Base-by-base conservation (phyloP, 352 stramenopile genomes). In the Phytophthora boehmeriae region DNA sequence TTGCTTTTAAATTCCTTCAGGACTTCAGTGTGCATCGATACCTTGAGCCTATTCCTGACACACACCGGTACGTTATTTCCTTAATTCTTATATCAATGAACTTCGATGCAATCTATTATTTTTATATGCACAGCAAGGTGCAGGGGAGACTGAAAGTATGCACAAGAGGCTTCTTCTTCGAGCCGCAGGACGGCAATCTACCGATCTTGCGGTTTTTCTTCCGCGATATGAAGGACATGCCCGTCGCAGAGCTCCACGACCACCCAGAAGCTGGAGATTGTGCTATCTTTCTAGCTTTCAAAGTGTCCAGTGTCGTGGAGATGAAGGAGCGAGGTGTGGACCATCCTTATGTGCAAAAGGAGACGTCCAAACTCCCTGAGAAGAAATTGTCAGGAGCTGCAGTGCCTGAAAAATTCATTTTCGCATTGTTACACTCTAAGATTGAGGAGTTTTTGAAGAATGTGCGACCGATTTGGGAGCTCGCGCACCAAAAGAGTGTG, bases 151-250 rank as follows among this genome's bases (percentile, higher is more conserved):
- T 96, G 13, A 97, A 97, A 68, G 66, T 97, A 27, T 97, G 86
- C 63, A 97, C 90, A 13, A 76, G 91, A 42, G 88, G 86, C 50
- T 90, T 98, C 54, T 95, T 98, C 54, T 98, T 98, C 54, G 92
- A 97, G 75, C 92, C 92, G 10, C 81, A 92, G 55, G 92, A 98
- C 67, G 65, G 85, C 25, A 85, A 82, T 39, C 45, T 86, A 35
- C 76, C 90, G 25, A 82, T 97, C 39, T 58, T 96, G 46, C 89
- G 92, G 39, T 96, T 97, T 58, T 80, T 90, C 23, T 97, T 97
- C 70, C 78, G 85, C 16, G 77, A 90, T 42, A 97, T 97, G 82
- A 56, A 72, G 14, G 59, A 87, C 14, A 65, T 78, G 53, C 85
- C 85, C 3, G 58, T 78, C 2, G 80, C 78, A 5, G 83, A 92